These are phyloP conservation scores for Brassica incana DNA, from an alignment of 345 rosid genomes.

Conservation along the genomic window DNA sequence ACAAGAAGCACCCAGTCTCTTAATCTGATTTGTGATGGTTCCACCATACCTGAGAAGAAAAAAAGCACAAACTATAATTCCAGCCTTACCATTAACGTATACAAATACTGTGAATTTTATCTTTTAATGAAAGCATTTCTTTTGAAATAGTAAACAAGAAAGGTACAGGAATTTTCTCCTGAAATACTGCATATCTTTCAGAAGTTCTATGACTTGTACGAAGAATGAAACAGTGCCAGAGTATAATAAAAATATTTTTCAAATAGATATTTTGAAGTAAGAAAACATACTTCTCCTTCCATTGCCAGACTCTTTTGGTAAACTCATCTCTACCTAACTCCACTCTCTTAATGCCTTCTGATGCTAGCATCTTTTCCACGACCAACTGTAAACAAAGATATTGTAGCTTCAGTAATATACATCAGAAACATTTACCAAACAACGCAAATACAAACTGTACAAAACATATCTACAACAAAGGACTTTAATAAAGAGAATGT, in stretches of 20 bases:
- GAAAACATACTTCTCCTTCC: constrained; percentile 87
- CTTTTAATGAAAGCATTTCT: not conserved
- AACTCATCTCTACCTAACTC: constrained; percentile 88
- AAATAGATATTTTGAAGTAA: constrained; percentile 8
- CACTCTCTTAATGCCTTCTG: constrained; percentile 84
- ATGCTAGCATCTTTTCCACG: constrained; percentile 91
- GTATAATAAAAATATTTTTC: not conserved
- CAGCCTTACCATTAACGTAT: constrained; percentile 23
- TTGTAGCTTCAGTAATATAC: constrained; percentile 28
- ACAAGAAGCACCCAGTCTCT: constrained; percentile 98
- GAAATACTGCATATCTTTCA: not conserved
- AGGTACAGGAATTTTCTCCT: constrained; percentile 1
- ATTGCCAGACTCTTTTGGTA: constrained; percentile 90
- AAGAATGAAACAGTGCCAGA: not conserved
- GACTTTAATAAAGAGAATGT: not conserved
- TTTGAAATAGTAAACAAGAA: constrained; percentile 19
- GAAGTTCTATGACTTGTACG: not conserved
- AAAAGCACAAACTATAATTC: constrained; percentile 25
- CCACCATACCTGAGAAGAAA: constrained; percentile 81
- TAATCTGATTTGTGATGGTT: constrained; percentile 88
- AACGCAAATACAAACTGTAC: not conserved
- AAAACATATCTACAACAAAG: constrained; percentile 1
- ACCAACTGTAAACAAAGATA: constrained; percentile 61
- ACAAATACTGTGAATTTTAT: constrained; percentile 13
- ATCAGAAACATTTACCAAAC: constrained; percentile 10